Evolutionary conservation across 805 yeast species (phyloP).

Genomic region (Yamadazyma olivae): DNA sequence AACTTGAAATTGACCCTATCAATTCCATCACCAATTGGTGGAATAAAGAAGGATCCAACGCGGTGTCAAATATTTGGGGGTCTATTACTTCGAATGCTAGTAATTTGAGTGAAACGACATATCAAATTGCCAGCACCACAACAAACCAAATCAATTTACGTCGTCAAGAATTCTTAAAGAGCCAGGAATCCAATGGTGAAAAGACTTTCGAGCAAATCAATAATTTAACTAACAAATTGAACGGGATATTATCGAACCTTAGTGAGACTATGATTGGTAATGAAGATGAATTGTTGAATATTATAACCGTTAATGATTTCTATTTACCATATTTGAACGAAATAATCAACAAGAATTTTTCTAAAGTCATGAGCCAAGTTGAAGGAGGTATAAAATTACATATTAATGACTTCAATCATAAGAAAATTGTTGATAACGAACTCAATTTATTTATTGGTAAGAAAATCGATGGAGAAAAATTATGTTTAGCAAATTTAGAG

Average conservation of each 20-base stretch:
- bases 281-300: slow-evolving; percentile 43
- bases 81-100: slow-evolving; percentile 55
- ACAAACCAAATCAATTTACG: slow-evolving; percentile 39
- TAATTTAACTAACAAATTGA: slow-evolving; percentile 26
- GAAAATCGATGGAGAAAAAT: slow-evolving; percentile 78
- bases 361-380: slow-evolving; percentile 66
- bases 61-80: slow-evolving; percentile 67
- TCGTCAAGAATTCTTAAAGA: slow-evolving; percentile 32
- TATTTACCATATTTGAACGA: slow-evolving; percentile 44
- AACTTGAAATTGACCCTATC: slow-evolving; percentile 52
- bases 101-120: slow-evolving; percentile 47
- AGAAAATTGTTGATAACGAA: slow-evolving; percentile 30
- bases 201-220: slow-evolving; percentile 23
- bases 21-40: slow-evolving; percentile 72
- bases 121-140: slow-evolving; percentile 46
- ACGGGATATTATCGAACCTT: slow-evolving; percentile 31
- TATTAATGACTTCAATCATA: slow-evolving; percentile 47
- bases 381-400: slow-evolving; percentile 71
- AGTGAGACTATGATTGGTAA: slow-evolving; percentile 49
- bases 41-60: slow-evolving; percentile 64
- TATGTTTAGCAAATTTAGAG: slow-evolving; percentile 84
- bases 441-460: slow-evolving; percentile 77
- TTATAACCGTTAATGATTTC: slow-evolving; percentile 61
- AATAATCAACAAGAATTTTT: slow-evolving; percentile 52
- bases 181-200: slow-evolving; percentile 14